Percentiles rank a stretch among this genome's conserved stretches.
Evolutionary conservation across 352 stramenopile genomes (phyloP).

Genomic region (Phytophthora hybrid): DNA sequence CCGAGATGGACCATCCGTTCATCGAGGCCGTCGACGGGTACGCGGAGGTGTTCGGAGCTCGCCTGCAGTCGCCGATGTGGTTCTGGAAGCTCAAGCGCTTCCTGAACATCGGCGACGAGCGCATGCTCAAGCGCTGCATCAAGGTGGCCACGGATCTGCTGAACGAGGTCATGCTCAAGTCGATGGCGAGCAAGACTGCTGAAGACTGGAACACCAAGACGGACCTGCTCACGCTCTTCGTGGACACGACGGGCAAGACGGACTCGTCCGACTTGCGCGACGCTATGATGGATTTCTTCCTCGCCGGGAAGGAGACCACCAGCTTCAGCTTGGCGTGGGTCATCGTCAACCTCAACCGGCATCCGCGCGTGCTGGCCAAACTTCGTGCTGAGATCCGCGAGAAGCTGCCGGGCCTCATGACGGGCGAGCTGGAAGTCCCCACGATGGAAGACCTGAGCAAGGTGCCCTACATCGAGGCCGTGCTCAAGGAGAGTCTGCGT

Average conservation of each 20-base stretch:
- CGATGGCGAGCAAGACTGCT: slow-evolving; percentile 37
- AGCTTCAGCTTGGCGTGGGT: slow-evolving; percentile 65
- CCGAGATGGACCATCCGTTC: slow-evolving; percentile 53
- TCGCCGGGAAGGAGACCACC: slow-evolving; percentile 72
- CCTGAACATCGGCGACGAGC: slow-evolving; percentile 48
- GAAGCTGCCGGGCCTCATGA: slow-evolving; percentile 46
- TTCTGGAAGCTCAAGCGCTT: slow-evolving; percentile 60
- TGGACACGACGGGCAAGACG: slow-evolving; percentile 47
- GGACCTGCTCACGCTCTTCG: slow-evolving; percentile 55
- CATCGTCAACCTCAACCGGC: slow-evolving; percentile 63
- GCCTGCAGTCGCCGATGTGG: slow-evolving; percentile 58
- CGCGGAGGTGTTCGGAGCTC: slow-evolving; percentile 36
- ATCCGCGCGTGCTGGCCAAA: slow-evolving; percentile 56
- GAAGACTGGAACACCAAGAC: slow-evolving; percentile 40
- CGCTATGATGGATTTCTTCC: slow-evolving; percentile 73
- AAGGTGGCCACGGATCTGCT: slow-evolving; percentile 48
- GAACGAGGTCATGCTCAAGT: slow-evolving; percentile 56
- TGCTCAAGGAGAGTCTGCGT: slow-evolving; percentile 70
- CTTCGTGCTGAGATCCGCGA: slow-evolving; percentile 46
- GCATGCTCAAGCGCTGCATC: slow-evolving; percentile 46
- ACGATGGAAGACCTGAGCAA: slow-evolving; percentile 61
- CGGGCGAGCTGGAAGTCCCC: slow-evolving; percentile 37
- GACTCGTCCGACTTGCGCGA: slow-evolving; percentile 56
- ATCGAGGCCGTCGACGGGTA: slow-evolving; percentile 58
- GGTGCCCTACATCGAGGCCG: slow-evolving; percentile 69